Evolutionary conservation across 495 filamentous ascomycete species (phyloP), one percentile per base, ranked within the genome.

Genomic region (Daldinia vernicosa): DNA sequence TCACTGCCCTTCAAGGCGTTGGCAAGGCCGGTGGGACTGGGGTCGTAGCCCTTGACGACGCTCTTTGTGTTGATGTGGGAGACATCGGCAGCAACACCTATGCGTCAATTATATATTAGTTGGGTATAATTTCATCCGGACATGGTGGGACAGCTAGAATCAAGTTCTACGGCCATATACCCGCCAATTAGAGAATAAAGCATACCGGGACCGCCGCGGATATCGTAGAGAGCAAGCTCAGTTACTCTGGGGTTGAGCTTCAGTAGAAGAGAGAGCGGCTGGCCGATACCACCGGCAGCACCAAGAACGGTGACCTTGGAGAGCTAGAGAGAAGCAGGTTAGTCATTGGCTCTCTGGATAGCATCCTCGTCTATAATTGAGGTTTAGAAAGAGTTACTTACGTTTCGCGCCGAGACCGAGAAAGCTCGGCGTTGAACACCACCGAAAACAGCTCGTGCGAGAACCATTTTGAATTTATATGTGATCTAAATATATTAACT

Each of bases 31-130:
- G 86, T 84, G 56, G 89, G 83, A 66, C 88, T 91, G 62, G 93
- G 86, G 66, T 92, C 89, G 82, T 96, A 97, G 77, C 95, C 95
- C 67, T 84, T 93, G 79, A 98, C 95, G 66, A 80, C 91, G 88
- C 92, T 95, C 89, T 96, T 97, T 81, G 96, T 98, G 89, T 98
- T 98, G 88, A 98, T 93, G 87, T 99, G 95, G 76, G 92, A 90
- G 80, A 98, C 86, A 82, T 99, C 95, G 80, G 96, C 95, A 71
- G 95, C 95, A 82, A 99, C 95, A 91, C 94, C 94, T 97, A 52
- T 71, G 50, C 52, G 62, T 27, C 11, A 65, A 67, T 61, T 43
- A 60, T 51, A 35, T 32, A 52, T 59, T 53, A 70, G 68, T 67
- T 73, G 28, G 40, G 33, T 50, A 39, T 37, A 24, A 37, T 7